Percentiles rank a stretch among this genome's conserved stretches.
These are phyloP conservation scores for Fraxinus baroniana DNA, from an alignment of 305 asterid genomes.

Conservation along the genomic window DNA sequence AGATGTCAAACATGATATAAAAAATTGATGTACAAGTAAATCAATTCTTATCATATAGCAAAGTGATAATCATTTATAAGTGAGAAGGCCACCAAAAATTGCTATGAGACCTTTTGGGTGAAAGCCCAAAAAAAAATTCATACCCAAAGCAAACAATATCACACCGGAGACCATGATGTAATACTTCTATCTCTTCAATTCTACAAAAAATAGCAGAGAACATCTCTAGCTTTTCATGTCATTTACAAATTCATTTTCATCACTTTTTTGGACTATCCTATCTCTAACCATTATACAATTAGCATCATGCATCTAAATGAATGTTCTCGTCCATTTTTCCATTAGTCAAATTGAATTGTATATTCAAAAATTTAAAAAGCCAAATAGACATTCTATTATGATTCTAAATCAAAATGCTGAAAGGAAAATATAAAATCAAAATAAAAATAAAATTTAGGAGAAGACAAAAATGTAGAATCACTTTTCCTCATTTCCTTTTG, in stretches of 20 bases:
- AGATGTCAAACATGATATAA: too few species aligned
- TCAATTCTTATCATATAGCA: too few species aligned
- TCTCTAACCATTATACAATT: not conserved
- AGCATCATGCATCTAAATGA: not conserved
- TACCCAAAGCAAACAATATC: not conserved
- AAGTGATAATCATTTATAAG: too few species aligned
- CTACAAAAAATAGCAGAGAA: not conserved
- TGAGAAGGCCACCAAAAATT: not conserved
- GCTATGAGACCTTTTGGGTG: not conserved
- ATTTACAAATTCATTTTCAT: not conserved
- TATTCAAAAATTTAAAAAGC: not conserved
- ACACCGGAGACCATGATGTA: not conserved
- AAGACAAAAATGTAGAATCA: too few species aligned
- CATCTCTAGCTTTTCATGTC: not conserved
- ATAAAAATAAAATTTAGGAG: too few species aligned
- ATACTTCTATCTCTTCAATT: not conserved
- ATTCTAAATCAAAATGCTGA: not conserved
- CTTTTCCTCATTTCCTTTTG: too few species aligned
- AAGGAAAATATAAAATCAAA: too few species aligned
- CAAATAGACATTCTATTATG: not conserved
- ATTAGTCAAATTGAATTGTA: not conserved
- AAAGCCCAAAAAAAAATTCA: not conserved
- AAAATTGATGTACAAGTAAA: too few species aligned
- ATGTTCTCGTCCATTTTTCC: not conserved
- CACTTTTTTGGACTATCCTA: not conserved